Evolutionary conservation across 148 eudicot genomes (phyloP), one percentile per base, ranked within the genome.

Genomic region (Beta vulgaris): DNA sequence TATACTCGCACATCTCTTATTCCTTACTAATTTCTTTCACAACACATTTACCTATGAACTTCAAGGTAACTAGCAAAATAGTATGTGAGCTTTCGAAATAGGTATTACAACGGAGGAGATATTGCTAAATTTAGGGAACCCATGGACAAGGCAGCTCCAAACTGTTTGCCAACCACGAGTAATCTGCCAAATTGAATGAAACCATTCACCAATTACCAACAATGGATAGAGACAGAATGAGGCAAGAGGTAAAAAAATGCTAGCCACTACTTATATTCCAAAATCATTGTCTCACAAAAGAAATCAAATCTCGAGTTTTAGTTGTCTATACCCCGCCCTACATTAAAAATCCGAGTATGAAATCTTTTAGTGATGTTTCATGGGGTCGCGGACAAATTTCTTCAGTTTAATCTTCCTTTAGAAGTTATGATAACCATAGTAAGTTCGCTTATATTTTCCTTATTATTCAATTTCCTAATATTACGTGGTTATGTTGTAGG

Each of bases 121-220:
- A 69, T 86, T 88, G 73, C 91, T 83, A 84, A 91, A 87, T 46
- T 83, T 78, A 36, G 97, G 93, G 44, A 94, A 82, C 75, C 89
- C 87, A 71, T 86, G 90, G 71, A 91, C 80, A 65, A 94, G 85
- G 80, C 85, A 86, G 75, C 76, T 90, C 98, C 98, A 94, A 68
- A 94, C 88, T 46, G 84, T 79, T 70, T 84, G 89, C 98, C 97
- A 94, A 39, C 92, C 89, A 63, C 76, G 80, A 66, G 72, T 79
- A 81, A 80, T 77, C 98, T 93, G 90, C 81, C 77, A 54, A 78
- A 86, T 57, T 46, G 13, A 68, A 21, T 34, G 55, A 69, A 68
- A 21, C 39, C 60, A 46, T 23, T 79, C 18, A 78, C 67, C 64
- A 65, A 34, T 59, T 61, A 67, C 55, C 59, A 49, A 71, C 42